Conservation (phyloP, 2,329 filamentous ascomycete species). For the Colletotrichum sp. region DNA sequence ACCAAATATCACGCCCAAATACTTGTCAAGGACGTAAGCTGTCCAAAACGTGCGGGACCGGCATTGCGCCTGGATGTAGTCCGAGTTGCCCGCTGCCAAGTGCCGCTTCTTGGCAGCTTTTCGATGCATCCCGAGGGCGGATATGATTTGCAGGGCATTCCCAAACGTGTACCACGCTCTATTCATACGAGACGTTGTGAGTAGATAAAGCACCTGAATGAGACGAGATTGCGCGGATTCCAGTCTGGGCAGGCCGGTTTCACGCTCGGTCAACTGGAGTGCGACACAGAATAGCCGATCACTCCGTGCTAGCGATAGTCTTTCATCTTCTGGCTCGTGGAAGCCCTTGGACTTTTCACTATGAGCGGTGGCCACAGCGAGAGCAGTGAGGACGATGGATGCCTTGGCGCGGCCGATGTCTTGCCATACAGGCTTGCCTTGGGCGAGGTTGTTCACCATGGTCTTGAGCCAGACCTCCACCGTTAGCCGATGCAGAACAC, state of each 20-base stretch:
- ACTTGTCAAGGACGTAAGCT: constrained; percentile 66
- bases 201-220: constrained; percentile 61
- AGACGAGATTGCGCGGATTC: constrained; percentile 63
- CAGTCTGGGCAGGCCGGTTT: constrained; percentile 28
- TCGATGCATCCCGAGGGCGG: constrained; percentile 44
- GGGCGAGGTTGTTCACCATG: constrained; percentile 40
- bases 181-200: constrained; percentile 63
- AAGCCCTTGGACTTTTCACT: constrained; percentile 40
- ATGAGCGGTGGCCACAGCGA: constrained; percentile 51
- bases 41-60: constrained; percentile 65
- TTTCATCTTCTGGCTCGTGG: constrained; percentile 26
- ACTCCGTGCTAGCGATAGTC: constrained; percentile 29
- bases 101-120: constrained; percentile 34
- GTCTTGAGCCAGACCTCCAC: constrained; percentile 51
- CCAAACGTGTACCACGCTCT: constrained; percentile 66
- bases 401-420: constrained; percentile 47
- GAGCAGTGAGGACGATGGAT: constrained; percentile 50
- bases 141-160: constrained; percentile 56
- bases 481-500: constrained; percentile 59
- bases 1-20: constrained; percentile 66
- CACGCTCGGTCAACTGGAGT: constrained; percentile 32
- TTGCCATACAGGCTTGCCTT: constrained; percentile 38
- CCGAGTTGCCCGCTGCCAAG: constrained; percentile 19
- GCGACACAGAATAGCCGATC: constrained; percentile 49
- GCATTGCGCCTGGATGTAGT: constrained; percentile 54